Evolutionary conservation across 2,329 filamentous ascomycete species (phyloP).

Genomic region (Ampelomyces quisqualis): DNA sequence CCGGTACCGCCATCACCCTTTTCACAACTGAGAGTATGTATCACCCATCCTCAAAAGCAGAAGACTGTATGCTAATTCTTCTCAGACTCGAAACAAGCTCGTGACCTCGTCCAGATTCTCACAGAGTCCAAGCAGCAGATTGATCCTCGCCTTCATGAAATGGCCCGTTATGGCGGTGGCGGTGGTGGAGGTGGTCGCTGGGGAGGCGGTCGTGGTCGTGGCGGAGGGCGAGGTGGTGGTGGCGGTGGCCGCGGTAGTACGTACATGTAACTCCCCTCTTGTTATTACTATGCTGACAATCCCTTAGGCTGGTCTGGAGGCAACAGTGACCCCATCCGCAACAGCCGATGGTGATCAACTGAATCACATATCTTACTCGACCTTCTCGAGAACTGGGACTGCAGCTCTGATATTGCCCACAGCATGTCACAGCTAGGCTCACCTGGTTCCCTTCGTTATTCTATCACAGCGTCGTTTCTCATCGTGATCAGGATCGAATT

Average conservation of each 20-base stretch:
- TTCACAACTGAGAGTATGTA: constrained; percentile 98
- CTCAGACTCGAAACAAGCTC: constrained; percentile 65
- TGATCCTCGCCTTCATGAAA: constrained; percentile 91
- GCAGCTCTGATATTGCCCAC: no score
- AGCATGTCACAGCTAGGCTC: no score
- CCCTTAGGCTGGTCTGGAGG: constrained; percentile 42
- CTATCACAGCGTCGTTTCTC: constrained; percentile 13
- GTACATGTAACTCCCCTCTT: constrained; percentile 11
- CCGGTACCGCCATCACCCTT: constrained; percentile 94
- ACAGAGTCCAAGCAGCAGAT: constrained; percentile 97
- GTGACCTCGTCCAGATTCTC: constrained; percentile 90
- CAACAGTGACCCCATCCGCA: constrained; percentile 44
- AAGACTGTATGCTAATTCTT: constrained; percentile 31
- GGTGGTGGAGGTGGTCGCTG: constrained; percentile 71
- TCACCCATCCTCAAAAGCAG: no score
- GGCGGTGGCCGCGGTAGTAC: constrained; percentile 56
- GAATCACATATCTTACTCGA: background rate
- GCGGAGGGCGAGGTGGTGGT: constrained; percentile 61
- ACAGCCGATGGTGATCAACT: constrained; percentile 44
- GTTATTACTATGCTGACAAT: constrained; percentile 26
- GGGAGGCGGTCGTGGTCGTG: constrained; percentile 68
- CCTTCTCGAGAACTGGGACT: no score
- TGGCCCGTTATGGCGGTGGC: constrained; percentile 87
- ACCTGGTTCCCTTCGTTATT: constrained; percentile 3
- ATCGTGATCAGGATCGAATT: constrained; percentile 5